A percentile compares a stretch with the other conserved stretches of the same genome.
Evolutionary conservation across 208 protist genomes (phyloP).

Genomic region (Naegleria lovaniensis): DNA sequence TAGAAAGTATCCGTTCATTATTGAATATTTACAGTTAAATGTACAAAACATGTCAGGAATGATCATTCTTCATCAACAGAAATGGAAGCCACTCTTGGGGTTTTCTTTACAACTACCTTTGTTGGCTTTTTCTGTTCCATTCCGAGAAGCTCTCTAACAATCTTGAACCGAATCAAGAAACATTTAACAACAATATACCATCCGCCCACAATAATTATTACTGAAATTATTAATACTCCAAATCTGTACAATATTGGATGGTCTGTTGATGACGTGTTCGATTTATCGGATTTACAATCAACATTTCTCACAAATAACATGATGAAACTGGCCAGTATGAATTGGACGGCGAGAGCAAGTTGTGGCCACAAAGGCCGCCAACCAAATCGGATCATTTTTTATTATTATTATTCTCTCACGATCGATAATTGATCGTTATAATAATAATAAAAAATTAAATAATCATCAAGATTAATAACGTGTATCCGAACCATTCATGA

Average conservation of each 20-base stretch:
- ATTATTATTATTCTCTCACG: too few relatives aligned
- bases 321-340: too few relatives aligned
- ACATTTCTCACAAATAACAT: too few relatives aligned
- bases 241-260: not conserved
- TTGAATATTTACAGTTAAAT: not conserved
- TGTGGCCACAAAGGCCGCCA: too few relatives aligned
- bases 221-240: not conserved
- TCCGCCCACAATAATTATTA: not conserved
- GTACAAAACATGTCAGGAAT: not conserved
- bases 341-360: too few relatives aligned
- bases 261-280: not conserved
- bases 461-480: too few relatives aligned
- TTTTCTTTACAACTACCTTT: not conserved
- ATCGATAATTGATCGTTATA: too few relatives aligned
- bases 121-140: not conserved
- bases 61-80: not conserved
- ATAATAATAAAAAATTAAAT: too few relatives aligned
- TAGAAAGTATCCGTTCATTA: too few relatives aligned
- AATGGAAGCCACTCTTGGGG: not conserved
- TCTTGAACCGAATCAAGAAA: not conserved
- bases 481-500: too few relatives aligned
- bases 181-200: not conserved
- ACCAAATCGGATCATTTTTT: too few relatives aligned
- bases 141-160: not conserved
- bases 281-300: too few relatives aligned